Evolutionary conservation across 441 rosid species (phyloP).

Genomic region (Biscutella laevigata): DNA sequence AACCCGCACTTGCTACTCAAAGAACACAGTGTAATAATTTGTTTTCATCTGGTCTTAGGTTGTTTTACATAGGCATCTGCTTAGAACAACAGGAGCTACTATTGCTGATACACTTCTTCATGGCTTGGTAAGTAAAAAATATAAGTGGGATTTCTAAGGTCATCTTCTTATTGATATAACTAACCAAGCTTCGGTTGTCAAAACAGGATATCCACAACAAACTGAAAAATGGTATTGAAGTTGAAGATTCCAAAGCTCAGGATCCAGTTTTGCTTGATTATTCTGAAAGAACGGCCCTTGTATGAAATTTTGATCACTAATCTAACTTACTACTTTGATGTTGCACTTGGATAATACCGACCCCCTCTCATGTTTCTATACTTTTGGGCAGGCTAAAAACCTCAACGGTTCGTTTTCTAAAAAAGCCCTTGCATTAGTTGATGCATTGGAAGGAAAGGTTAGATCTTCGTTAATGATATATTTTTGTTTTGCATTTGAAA

Average conservation of each 20-base stretch:
- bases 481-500: not conserved
- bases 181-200: constrained; percentile 11
- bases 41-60: constrained; percentile 43
- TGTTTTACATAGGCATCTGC: constrained; percentile 78
- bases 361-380: not conserved
- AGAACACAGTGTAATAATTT: constrained; percentile 3
- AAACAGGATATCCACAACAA: constrained; percentile 65
- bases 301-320: constrained; percentile 32
- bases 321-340: constrained; percentile 1
- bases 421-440: constrained; percentile 62
- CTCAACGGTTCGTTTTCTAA: constrained; percentile 59
- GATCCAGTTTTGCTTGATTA: constrained; percentile 41
- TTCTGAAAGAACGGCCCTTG: constrained; percentile 62
- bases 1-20: not conserved
- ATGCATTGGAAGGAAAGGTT: constrained; percentile 93
- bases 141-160: constrained; percentile 12
- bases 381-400: constrained; percentile 59
- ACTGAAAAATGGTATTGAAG: constrained; percentile 72
- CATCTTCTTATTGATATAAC: constrained; percentile 3
- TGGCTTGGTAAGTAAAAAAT: constrained; percentile 51
- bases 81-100: constrained; percentile 73
- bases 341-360: not conserved
- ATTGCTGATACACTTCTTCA: constrained; percentile 57
- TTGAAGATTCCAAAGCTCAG: constrained; percentile 49
- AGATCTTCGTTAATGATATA: not conserved